Evolutionary conservation across 2,329 filamentous ascomycete species (phyloP), one percentile per base, ranked within the genome.

Genomic region (Alternaria brassicicola): DNA sequence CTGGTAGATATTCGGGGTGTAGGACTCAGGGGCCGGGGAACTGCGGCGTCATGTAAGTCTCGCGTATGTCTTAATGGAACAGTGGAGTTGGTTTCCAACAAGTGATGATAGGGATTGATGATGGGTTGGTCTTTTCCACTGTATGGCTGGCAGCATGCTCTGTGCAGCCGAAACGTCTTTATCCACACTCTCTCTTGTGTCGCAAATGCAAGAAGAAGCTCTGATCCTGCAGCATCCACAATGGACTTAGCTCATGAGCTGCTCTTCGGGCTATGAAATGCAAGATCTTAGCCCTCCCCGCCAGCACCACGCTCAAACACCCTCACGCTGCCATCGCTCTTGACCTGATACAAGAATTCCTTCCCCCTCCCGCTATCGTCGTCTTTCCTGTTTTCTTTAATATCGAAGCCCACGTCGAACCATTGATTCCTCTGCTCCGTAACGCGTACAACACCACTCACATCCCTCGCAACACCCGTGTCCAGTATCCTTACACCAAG

Each of bases 401-500:
- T 52, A 4, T 64, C 69, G 9, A 67, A 36, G 13, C 62, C 69
- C 51, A 62, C 26, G 26, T 65, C 42, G 62, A 77, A 60, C 80
- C 71, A 68, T 53, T 54, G 68, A 4, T 66, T 52, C 6, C 58
- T 71, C 28, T 73, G 73, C 15, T 77, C 83, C 17, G 90, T 93
- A 48, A 95, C 83, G 65, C 93, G 85, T 62, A 97, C 71, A 41
- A 97, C 92, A 3, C 94, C 94, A 78, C 91, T 96, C 30, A 98
- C 91, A 78, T 97, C 94, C 73, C 85, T 89, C 62, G 94, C 93
- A n/a, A 88, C 88, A 0, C 94, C 94, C 0, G 93, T 96, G 71
- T 96, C 93, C 60, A 98, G 77, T 70, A 89, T 84, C 51, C 93
- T 83, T 57, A 95, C 79, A 61, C 90, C 86, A 68, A 96, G 78